Percentiles rank a stretch among this genome's conserved stretches.
Conservation (phyloP, 345 rosid species). For the Moricandia arvensis region DNA sequence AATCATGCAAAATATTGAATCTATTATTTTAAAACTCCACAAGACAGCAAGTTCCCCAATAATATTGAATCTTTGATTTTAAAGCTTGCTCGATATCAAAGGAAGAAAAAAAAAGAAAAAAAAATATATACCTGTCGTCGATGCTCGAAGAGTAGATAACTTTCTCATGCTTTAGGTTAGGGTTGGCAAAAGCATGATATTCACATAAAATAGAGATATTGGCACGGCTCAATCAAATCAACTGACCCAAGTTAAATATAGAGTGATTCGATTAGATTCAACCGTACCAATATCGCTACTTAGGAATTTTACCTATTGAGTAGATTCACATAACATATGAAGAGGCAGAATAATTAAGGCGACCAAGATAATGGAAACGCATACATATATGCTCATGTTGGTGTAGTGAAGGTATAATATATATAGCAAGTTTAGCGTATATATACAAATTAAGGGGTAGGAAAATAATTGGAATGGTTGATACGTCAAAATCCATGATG, state of each 20-base stretch:
- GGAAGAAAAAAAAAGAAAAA: background rate
- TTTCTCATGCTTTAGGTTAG: background rate
- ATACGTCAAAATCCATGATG: conserved; percentile 2
- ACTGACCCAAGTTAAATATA: conserved; percentile 1
- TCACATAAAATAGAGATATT: conserved; percentile 41
- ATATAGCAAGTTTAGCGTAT: background rate
- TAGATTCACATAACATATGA: background rate
- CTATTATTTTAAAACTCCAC: no score
- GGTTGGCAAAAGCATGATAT: background rate
- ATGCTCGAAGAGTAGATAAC: background rate
- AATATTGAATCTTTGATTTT: background rate
- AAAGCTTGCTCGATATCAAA: background rate
- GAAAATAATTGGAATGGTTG: background rate
- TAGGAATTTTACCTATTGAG: background rate
- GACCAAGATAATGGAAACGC: background rate
- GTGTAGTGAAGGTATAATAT: background rate
- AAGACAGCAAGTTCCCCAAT: background rate
- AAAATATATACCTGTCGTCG: background rate
- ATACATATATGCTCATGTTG: background rate
- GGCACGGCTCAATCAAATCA: conserved; percentile 86
- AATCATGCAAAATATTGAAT: no score
- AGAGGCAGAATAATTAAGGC: background rate
- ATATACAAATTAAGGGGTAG: background rate
- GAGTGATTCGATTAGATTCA: conserved; percentile 13
- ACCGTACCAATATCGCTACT: conserved; percentile 16